These are phyloP conservation scores for Leptodermis oblonga DNA, from an alignment of 257 asterid genomes.

Conservation along the genomic window DNA sequence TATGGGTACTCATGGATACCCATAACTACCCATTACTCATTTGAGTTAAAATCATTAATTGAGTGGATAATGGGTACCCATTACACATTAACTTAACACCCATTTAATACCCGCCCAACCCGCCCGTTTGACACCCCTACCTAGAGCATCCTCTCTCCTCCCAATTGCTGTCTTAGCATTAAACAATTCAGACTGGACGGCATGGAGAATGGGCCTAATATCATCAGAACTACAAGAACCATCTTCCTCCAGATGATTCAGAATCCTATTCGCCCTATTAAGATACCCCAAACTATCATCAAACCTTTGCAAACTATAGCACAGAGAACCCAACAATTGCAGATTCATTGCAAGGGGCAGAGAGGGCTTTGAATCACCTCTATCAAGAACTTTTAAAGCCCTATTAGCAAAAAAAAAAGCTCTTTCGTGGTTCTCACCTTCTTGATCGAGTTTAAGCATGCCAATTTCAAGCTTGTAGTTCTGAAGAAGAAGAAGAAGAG, in stretches of 20 bases:
- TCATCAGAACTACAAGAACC: conserved; percentile 41
- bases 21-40: no score
- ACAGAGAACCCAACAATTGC: conserved; percentile 78
- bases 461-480: conserved; percentile 78
- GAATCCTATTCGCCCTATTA: conserved; percentile 70
- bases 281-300: conserved; percentile 81
- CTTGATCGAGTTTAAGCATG: conserved; percentile 78
- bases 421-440: conserved; percentile 69
- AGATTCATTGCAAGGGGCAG: conserved; percentile 81
- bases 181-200: conserved; percentile 68
- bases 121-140: no score
- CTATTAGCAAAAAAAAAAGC: conserved; percentile 58
- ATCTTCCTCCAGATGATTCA: conserved; percentile 48
- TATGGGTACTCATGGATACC: no score
- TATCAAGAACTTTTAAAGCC: conserved; percentile 61
- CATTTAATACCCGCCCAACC: no score
- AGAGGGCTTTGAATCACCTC: conserved; percentile 44
- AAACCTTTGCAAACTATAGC: conserved; percentile 54
- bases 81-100: no score
- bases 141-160: conserved; percentile 94
- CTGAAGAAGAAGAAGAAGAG: no score
- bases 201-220: conserved; percentile 61
- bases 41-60: no score
- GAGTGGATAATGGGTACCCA: no score
- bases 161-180: conserved; percentile 87